Evolutionary conservation across 495 filamentous ascomycete species (phyloP), one percentile per base, ranked within the genome.

Genomic region (Wilcoxina mikolae): DNA sequence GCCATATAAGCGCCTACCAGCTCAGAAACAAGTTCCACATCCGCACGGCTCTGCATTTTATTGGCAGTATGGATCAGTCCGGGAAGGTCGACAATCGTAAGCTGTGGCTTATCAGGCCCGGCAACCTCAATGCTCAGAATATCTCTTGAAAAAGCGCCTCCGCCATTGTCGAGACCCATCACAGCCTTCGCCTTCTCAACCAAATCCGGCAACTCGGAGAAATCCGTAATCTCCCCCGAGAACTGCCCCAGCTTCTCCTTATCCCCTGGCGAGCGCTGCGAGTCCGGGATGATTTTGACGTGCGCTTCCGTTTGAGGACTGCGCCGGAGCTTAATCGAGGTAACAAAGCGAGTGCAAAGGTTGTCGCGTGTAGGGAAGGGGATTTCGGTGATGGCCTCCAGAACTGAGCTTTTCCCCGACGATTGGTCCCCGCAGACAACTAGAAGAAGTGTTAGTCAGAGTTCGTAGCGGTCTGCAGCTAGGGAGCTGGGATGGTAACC

Each of bases 391-490:
- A 85, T 74, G 3, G 79, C 78, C 57, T 84, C 81, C 0, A 84
- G 70, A 2, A 83, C 77, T 0, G 81, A 83, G 64, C 77, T 80
- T 56, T 81, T 82, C 4, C 78, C 80, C 15, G 70, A 70, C 1
- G 74, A 80, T 53, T 82, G 77, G 65, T 80, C 74, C 3, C 80
- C 78, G 56, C 74, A 80, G 0, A 85, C 79, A 24, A 82, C 74
- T 49, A 18, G 4, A 20, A 11, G 5, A 20, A n/a, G 12, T 38
- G 33, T 38, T n/a, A 38, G 42, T 45, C 42, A n/a, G 31, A 35
- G 15, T 35, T 15, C 31, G 7, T 35, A 7, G 31, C 31, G 7
- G 31, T 7, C 7, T 7, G 7, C 7, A 15, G 31, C 7, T 15
- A 15, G 31, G 31, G 31, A 15, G 31, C 31, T 7, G 31, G 31